Conservation (phyloP, 2,329 filamentous ascomycete genomes). For the Talaromyces sp. region DNA sequence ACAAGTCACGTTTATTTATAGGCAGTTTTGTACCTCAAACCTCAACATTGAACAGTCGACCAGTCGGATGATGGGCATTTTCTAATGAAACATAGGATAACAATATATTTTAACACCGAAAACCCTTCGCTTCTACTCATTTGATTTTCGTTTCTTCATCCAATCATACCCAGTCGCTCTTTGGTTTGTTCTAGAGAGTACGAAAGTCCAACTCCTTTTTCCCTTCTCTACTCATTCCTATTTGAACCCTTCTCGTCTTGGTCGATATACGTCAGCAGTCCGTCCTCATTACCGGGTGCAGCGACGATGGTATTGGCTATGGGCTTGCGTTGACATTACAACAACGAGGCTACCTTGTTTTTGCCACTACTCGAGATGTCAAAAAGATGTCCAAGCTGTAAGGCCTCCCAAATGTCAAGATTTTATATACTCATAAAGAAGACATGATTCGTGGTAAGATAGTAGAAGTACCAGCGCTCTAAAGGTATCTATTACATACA, state of each 20-base stretch:
- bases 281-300: slow-evolving; percentile 41
- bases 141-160: background rate
- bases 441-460: no score
- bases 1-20: no score
- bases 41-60: no score
- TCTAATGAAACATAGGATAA: no score
- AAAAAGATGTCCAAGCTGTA: slow-evolving; percentile 28
- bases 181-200: background rate
- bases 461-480: no score
- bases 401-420: slow-evolving; percentile 24
- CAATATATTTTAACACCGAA: no score
- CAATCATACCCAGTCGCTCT: background rate
- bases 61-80: no score
- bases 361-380: slow-evolving; percentile 35
- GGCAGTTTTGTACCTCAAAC: no score
- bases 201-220: background rate
- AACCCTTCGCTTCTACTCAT: no score
- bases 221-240: background rate
- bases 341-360: slow-evolving; percentile 32
- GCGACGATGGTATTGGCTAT: slow-evolving; percentile 37
- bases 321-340: slow-evolving; percentile 37
- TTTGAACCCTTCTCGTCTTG: slow-evolving; percentile 13
- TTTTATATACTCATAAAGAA: slow-evolving; percentile 20
- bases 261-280: slow-evolving; percentile 4
- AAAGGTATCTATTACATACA: no score